Conservation (phyloP, 192 early-diverging fungal genomes). For the Coemansia sp. region DNA sequence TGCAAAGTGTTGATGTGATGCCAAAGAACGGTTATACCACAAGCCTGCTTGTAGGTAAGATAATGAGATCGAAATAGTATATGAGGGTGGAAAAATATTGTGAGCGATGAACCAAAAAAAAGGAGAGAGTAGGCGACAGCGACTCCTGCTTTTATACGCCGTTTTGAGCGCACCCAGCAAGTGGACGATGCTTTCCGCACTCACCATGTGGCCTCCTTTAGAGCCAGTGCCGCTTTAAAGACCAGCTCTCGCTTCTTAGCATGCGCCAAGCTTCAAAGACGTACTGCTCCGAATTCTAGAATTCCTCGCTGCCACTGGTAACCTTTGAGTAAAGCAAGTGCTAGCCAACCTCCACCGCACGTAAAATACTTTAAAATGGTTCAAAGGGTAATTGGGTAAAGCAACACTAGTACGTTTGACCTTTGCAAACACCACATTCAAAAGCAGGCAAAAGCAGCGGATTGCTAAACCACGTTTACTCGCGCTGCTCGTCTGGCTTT, state of each 20-base stretch:
- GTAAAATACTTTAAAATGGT: not conserved
- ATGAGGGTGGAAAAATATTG: not conserved
- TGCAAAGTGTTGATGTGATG: not conserved
- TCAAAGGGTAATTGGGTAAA: not conserved
- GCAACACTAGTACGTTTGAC: not conserved
- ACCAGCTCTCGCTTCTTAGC: not conserved
- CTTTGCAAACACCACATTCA: not conserved
- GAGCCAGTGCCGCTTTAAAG: not conserved
- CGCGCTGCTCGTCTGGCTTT: conserved; percentile 41
- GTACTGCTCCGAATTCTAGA: not conserved
- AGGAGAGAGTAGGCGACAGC: not conserved
- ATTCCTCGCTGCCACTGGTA: not conserved
- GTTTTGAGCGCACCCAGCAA: not conserved
- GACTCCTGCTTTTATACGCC: not conserved
- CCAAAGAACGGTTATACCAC: no score
- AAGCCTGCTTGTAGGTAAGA: not conserved
- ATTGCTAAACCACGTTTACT: conserved; percentile 1
- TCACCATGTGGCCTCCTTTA: not conserved
- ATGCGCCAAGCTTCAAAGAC: not conserved
- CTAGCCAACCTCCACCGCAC: no score
- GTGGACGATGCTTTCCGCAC: not conserved
- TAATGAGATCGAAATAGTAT: not conserved
- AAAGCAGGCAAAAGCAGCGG: not conserved
- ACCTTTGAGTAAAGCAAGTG: not conserved
- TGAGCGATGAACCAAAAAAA: not conserved